These are phyloP conservation scores for Alternaria metachromatica DNA, from an alignment of 2,329 filamentous ascomycete genomes.

Conservation along the genomic window DNA sequence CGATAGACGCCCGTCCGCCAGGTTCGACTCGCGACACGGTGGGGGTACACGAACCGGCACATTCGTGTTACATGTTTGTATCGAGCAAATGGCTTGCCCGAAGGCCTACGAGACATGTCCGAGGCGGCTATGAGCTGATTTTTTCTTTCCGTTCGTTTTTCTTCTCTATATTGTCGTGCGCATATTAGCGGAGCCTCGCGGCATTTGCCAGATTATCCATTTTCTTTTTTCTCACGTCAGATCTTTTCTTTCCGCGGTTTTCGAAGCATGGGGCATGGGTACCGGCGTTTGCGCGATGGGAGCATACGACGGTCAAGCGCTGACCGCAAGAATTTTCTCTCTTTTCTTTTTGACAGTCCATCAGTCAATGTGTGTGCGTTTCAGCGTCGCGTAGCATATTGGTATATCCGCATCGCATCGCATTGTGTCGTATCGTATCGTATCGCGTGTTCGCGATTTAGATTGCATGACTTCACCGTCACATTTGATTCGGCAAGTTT, in stretches of 20 bases:
- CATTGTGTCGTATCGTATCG: background rate
- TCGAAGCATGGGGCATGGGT: background rate
- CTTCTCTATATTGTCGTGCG: background rate
- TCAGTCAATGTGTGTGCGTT: background rate
- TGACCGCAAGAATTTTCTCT: conserved; percentile 10
- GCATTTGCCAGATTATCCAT: background rate
- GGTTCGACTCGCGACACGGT: background rate
- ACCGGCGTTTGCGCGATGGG: background rate
- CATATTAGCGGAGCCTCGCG: conserved; percentile 2
- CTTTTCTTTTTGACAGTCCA: background rate
- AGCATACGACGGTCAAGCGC: conserved; percentile 17
- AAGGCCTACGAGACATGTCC: background rate
- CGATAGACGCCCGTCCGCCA: conserved; percentile 6
- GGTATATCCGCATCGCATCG: background rate
- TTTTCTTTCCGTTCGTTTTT: background rate
- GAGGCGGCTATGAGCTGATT: background rate
- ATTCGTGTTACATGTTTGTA: conserved; percentile 3
- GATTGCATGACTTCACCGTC: background rate
- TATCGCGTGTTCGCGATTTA: background rate
- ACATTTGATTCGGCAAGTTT: background rate
- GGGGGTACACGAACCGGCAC: background rate
- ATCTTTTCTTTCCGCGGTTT: background rate
- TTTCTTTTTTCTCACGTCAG: background rate
- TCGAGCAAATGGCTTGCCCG: background rate
- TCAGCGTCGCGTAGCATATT: background rate